Conservation (phyloP, 305 asterid genomes). For the Solanum hybrid region DNA sequence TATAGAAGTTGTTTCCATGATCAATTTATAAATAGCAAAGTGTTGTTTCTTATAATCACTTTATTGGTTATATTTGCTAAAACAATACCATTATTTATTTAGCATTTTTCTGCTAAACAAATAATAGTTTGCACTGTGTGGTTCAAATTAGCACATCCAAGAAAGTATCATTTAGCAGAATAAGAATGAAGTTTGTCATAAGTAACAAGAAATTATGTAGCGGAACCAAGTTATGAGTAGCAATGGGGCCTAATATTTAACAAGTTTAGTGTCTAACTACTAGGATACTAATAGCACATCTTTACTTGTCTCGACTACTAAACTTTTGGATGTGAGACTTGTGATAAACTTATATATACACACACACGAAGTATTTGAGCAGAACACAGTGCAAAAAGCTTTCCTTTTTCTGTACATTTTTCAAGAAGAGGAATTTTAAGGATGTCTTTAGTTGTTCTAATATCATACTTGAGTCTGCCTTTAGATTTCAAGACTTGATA, state of each 20-base stretch:
- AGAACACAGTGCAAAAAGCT: neutral
- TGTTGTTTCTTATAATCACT: neutral
- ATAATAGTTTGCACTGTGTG: neutral
- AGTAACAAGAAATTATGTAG: neutral
- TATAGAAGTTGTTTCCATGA: neutral
- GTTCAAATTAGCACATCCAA: neutral
- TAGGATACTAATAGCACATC: neutral
- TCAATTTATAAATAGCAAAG: neutral
- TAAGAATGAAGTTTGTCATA: neutral
- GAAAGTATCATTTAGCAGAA: neutral
- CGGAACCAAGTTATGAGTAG: neutral
- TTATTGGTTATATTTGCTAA: neutral
- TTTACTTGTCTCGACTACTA: neutral
- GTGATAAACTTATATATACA: neutral
- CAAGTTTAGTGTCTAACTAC: neutral
- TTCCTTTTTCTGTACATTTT: neutral
- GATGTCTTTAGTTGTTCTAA: neutral
- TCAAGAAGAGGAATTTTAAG: neutral
- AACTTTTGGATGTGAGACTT: neutral
- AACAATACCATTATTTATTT: neutral
- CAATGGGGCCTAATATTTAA: neutral
- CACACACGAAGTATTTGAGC: neutral
- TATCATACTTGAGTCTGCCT: neutral
- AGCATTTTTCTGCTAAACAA: neutral
- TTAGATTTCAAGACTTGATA: neutral